phyloP scores from a whole-genome alignment of 1,139 yeast genomes.

The Sugiyamaella paludigena region DNA sequence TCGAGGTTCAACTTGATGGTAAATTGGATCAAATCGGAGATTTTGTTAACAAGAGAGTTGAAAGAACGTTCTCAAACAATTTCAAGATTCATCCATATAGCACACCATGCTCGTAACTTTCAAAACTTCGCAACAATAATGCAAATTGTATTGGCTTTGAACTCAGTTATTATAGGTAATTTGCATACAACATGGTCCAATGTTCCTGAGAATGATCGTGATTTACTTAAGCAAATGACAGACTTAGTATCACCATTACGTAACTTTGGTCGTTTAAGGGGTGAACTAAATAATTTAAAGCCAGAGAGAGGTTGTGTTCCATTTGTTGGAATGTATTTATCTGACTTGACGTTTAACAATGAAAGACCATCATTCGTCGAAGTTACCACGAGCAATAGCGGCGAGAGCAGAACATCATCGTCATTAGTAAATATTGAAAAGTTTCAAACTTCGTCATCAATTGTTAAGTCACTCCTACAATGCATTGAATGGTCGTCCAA shows the following conservation, averaged over 20 bases:
- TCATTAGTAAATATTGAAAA: constrained; percentile 71
- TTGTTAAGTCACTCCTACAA: constrained; percentile 75
- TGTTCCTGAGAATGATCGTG: constrained; percentile 48
- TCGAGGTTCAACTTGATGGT: constrained; percentile 81
- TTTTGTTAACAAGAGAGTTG: constrained; percentile 61
- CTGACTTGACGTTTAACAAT: constrained; percentile 78
- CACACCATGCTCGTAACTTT: constrained; percentile 56
- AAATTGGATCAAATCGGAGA: constrained; percentile 90
- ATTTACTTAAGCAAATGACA: constrained; percentile 44
- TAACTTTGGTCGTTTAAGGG: constrained; percentile 64
- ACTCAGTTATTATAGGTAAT: constrained; percentile 59
- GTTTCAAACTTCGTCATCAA: constrained; percentile 71
- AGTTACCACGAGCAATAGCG: constrained; percentile 4
- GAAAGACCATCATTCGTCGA: constrained; percentile 48
- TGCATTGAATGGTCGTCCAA: constrained; percentile 77
- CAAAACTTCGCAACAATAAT: constrained; percentile 86
- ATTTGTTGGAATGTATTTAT: constrained; percentile 78
- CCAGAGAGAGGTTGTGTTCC: constrained; percentile 86
- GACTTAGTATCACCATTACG: constrained; percentile 56
- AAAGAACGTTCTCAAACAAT: constrained; percentile 64
- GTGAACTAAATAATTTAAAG: constrained; percentile 57
- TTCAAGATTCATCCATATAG: constrained; percentile 80
- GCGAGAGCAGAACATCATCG: constrained; percentile 40
- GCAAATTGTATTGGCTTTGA: constrained; percentile 81
- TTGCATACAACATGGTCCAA: constrained; percentile 73